Base-by-base conservation (phyloP, 371 early-diverging fungal species). In the Haplosporangium sp. region DNA sequence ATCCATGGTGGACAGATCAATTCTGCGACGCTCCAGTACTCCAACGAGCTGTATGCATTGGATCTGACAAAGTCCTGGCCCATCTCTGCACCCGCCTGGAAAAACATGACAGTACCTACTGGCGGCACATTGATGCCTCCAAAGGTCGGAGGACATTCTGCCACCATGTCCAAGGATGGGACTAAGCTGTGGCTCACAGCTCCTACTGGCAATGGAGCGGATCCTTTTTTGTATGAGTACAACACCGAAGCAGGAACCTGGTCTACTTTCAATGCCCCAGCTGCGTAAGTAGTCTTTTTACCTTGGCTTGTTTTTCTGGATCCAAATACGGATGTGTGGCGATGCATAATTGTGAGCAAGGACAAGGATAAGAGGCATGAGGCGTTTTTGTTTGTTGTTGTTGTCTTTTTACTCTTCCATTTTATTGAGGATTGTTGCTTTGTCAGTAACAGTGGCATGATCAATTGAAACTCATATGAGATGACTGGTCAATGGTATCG, bases 1-100 rank as follows among this genome's bases (percentile, higher is more conserved):
- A 67, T 53, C 46, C 72, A 77, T 12, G 77, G 77, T 42, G 77
- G 77, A 41, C 66, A 52, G 42, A 23, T 75, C 29, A 70, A 70
- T 55, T 6, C 57, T 5, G 55, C 18, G 20, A 14, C 41, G 12
- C n/a, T 16, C 6, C 1, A 9, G 3, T 66, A 55, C n/a, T 47
- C 72, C 10, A 41, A 42, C 37, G 64, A 71, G 6, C 8, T 77
- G 11, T 77, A n/a, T 20, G 21, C 71, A 0, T 48, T 77, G 23
- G 72, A 71, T 45, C 1, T 71, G 47, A 71, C 77, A 37, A 67
- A 56, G 38, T 47, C 67, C 11, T 77, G 77, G 77, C 52, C 58
- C 2, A 53, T 59, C 36, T 37, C 61, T 6, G 9, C 6, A 0
- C 65, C 68, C 9, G 60, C 68, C 6, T 77, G 77, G 77, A 46